These are phyloP conservation scores for Lyophyllum shimeji DNA, from an alignment of 768 basidiomycete genomes.

Conservation along the genomic window DNA sequence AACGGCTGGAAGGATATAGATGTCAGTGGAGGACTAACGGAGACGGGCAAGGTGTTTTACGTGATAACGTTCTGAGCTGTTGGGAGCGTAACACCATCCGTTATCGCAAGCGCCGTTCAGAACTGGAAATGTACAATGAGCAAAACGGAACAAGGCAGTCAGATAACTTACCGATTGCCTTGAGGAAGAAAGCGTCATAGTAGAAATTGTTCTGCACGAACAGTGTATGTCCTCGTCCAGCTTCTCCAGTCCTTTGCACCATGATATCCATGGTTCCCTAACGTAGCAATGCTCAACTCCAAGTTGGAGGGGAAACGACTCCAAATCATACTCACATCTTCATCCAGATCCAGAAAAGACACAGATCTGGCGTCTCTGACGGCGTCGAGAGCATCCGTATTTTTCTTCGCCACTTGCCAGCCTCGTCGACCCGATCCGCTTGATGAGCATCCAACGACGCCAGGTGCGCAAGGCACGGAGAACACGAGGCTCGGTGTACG, in stretches of 20 bases:
- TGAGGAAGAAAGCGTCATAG: constrained; percentile 98
- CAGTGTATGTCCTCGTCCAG: constrained; percentile 57
- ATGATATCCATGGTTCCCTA: constrained; percentile 92
- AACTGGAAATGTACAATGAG: constrained; percentile 44
- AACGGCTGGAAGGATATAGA: constrained; percentile 61
- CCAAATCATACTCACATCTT: constrained; percentile 67
- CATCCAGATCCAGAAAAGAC: constrained; percentile 89
- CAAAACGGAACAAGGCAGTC: neutral
- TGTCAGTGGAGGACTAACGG: neutral
- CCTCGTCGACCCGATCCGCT: constrained; percentile 58
- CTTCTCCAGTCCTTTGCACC: constrained; percentile 77
- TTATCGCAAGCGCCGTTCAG: constrained; percentile 91
- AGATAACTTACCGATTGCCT: constrained; percentile 75
- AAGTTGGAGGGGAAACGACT: neutral
- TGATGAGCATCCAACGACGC: constrained; percentile 56
- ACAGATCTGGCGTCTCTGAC: constrained; percentile 80
- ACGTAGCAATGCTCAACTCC: neutral
- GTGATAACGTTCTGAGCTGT: constrained; percentile 66
- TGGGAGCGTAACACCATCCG: constrained; percentile 67
- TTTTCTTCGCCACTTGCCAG: constrained; percentile 55
- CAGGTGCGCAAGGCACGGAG: constrained; percentile 58
- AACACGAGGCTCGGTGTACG: constrained; percentile 61
- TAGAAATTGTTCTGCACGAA: constrained; percentile 98
- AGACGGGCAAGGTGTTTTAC: constrained; percentile 43
- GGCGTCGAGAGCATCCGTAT: constrained; percentile 57